Percentiles rank a stretch among this genome's conserved stretches.
These are phyloP conservation scores for Closterium sp. DNA, from an alignment of 139 green algal species.

Conservation along the genomic window DNA sequence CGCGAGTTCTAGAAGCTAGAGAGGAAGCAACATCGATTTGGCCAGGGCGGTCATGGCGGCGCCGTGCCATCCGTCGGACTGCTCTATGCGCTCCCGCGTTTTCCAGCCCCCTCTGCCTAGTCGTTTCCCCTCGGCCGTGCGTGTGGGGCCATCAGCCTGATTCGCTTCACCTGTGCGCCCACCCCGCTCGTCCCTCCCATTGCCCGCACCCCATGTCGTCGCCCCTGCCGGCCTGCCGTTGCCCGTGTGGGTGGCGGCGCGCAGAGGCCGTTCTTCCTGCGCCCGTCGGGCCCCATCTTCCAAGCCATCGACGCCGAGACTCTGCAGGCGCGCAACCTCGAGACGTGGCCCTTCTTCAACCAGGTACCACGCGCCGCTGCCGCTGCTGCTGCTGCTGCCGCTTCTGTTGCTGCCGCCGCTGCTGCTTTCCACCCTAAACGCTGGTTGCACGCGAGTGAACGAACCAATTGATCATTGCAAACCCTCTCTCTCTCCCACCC, in stretches of 20 bases:
- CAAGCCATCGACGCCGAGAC: conserved; percentile 73
- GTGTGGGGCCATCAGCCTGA: too few species aligned
- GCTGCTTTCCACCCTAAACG: background rate
- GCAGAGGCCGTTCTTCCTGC: conserved; percentile 57
- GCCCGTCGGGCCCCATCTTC: conserved; percentile 79
- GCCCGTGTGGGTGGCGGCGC: background rate
- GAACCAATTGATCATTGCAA: background rate
- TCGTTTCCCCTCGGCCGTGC: too few species aligned
- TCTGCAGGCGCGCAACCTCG: conserved; percentile 72
- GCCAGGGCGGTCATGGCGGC: background rate
- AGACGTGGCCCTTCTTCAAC: conserved; percentile 83
- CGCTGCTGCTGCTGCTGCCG: background rate
- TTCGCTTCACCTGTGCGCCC: background rate
- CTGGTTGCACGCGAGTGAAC: background rate
- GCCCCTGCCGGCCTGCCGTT: background rate
- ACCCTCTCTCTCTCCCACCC: background rate
- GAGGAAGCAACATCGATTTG: background rate
- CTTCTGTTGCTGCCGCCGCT: background rate
- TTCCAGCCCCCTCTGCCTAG: background rate
- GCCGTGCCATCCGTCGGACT: background rate
- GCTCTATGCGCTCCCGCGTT: background rate
- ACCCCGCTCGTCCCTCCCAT: background rate
- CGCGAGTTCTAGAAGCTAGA: background rate
- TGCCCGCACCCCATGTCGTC: background rate
- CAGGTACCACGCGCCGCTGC: conserved; percentile 54